Percentiles rank a stretch among this genome's conserved stretches.
phyloP scores from a whole-genome alignment of 179 eudicot genomes.

The Heliamphora ciliata region DNA sequence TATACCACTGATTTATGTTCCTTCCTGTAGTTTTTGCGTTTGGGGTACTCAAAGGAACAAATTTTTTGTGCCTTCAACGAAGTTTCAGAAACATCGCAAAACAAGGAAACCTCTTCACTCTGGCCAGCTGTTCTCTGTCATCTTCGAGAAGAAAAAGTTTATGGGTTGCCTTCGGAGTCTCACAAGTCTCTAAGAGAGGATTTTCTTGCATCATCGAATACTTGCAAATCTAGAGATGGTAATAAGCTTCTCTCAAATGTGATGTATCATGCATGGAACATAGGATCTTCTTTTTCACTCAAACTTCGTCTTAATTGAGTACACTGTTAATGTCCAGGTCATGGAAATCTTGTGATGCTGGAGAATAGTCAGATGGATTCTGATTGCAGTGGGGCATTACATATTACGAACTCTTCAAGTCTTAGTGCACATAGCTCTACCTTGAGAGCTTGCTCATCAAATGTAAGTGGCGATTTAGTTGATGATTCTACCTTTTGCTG shows the following conservation, averaged over 20 bases:
- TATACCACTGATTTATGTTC: background rate
- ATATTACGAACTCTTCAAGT: conserved; percentile 11
- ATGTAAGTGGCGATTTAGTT: conserved; percentile 43
- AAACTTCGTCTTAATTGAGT: background rate
- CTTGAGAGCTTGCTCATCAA: conserved; percentile 35
- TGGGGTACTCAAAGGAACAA: conserved; percentile 59
- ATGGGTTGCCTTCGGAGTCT: conserved; percentile 30
- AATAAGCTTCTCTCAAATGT: conserved; percentile 13
- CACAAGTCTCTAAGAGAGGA: conserved; percentile 23
- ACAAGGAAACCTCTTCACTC: conserved; percentile 42
- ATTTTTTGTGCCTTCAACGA: conserved; percentile 42
- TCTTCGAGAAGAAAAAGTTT: conserved; percentile 57
- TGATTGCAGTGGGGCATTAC: conserved; percentile 17
- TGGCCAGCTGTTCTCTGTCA: conserved; percentile 61
- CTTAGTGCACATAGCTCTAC: conserved; percentile 14
- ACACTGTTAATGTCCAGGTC: conserved; percentile 33
- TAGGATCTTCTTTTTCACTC: conserved; percentile 9
- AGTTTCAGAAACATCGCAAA: conserved; percentile 33
- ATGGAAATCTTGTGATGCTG: conserved; percentile 17
- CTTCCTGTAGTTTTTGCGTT: conserved; percentile 36
- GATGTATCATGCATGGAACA: conserved; percentile 6
- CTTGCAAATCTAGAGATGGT: conserved; percentile 34
- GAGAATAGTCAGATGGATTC: conserved; percentile 11
- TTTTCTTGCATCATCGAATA: conserved; percentile 28
- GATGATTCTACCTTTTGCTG: conserved; percentile 5